Conservation (phyloP, 2,329 filamentous ascomycete species). For the Ampelomyces quisqualis region DNA sequence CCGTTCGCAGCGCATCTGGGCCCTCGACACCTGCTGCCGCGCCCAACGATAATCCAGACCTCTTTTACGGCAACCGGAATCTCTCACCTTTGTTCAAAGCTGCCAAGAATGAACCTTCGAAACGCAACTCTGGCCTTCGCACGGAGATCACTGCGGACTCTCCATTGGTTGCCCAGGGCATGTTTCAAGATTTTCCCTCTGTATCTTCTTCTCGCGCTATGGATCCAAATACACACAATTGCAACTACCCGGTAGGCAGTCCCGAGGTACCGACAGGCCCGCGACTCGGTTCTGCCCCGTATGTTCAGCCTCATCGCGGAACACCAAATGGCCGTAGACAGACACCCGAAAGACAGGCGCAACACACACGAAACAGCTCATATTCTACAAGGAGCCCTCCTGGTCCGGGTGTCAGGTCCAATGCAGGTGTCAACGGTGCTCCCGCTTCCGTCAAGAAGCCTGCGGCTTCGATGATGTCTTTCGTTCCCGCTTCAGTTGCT, state of each 20-base stretch:
- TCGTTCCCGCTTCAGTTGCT: slow-evolving; percentile 41
- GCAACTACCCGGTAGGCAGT: slow-evolving; percentile 18
- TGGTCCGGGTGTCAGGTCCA: too few species aligned
- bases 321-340: slow-evolving; percentile 26
- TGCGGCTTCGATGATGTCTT: slow-evolving; percentile 34
- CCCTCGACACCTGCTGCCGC: slow-evolving; percentile 36
- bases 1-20: slow-evolving; percentile 35
- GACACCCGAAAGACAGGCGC: slow-evolving; percentile 25
- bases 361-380: slow-evolving; percentile 30
- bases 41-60: slow-evolving; percentile 29
- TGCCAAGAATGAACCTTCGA: slow-evolving; percentile 45
- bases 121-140: slow-evolving; percentile 48
- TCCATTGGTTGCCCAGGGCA: slow-evolving; percentile 24
- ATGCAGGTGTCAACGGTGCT: slow-evolving; percentile 15
- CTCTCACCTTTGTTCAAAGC: slow-evolving; percentile 54
- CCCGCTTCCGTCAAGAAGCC: slow-evolving; percentile 23
- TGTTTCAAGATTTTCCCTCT: slow-evolving; percentile 29
- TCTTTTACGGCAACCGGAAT: slow-evolving; percentile 49
- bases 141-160: slow-evolving; percentile 45
- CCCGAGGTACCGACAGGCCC: slow-evolving; percentile 14
- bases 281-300: slow-evolving; percentile 30
- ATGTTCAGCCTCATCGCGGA: slow-evolving; percentile 27
- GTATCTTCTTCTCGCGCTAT: slow-evolving; percentile 16
- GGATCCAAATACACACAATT: slow-evolving; percentile 23
- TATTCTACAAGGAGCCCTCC: too few species aligned